Base-by-base conservation (phyloP, 768 basidiomycete genomes). In the Paxillus ammoniavirescens region DNA sequence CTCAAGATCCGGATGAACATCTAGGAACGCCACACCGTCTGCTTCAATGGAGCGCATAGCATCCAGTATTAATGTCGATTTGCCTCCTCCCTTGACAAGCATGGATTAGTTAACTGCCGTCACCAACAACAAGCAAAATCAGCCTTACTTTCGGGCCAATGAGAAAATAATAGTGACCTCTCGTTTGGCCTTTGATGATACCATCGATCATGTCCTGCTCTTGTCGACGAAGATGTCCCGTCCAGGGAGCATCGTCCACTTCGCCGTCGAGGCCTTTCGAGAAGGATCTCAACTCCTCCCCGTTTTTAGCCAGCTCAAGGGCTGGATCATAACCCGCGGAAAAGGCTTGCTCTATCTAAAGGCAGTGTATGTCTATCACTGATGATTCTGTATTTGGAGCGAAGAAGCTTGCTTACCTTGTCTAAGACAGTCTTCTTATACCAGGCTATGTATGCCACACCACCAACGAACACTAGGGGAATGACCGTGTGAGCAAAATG, bases 1-100 rank as follows among this genome's bases (percentile, higher is more conserved):
- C 67, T 93, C 89, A 15, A 94, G 75, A 70, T 93, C 89, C 17
- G 89, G 89, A 68, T 93, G 91, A 13, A 87, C 91, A 65, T 91
- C 89, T 63, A 84, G 87, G 73, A 91, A 79, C 8, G 86, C 82
- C 26, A 89, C 81, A 37, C 89, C 82, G 37, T 84, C 78, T 4
- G 91, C 92, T 49, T 84, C 73, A 58, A 84, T 85, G 4, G 78
- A 75, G 18, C 81, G 71, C 89, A 94, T 93, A 2, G 88, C 80
- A 52, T 93, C 87, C 50, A 93, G 76, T 52, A 93, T 82, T 89
- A 90, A 87, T 1, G 88, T 88, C 12, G 86, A 84, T 73, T 93
- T 91, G 5, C 89, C 88, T 15, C 84, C 82, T n/a, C 91, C 88
- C 83, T 87, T 49, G 2, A 52, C 37, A 47, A 54, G 42, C 47